Evolutionary conservation across 306 rosid species (phyloP), one percentile per base, ranked within the genome.

Genomic region (Prunus mume): DNA sequence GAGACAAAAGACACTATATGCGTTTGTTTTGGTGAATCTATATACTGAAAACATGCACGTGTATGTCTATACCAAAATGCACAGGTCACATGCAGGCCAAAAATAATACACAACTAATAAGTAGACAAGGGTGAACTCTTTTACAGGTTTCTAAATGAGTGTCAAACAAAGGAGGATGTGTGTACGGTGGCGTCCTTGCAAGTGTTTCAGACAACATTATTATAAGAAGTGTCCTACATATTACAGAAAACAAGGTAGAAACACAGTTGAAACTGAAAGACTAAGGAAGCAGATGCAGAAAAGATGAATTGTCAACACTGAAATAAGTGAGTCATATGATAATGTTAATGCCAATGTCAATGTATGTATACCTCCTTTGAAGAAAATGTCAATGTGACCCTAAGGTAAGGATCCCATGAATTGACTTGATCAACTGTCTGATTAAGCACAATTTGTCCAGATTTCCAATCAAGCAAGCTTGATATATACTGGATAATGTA

Each of bases 401-500:
- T 88, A 19, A 92, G 81, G 79, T 58, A 84, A 73, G 95, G 96
- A 83, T 90, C 92, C 76, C 79, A 78, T 7, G 96, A 89, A 78
- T 79, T 74, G 79, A 71, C 81, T 25, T 88, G 82, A 84, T 69
- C 84, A 54, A 92, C 90, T 43, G 81, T 83, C 80, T 88, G 97
- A 77, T 71, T 82, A 22, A 92, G 50, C 83, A 24, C 15, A 72
- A 86, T 13, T 11, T 83, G 47, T 12, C 93, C 96, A 11, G 93
- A 80, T 80, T 81, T 83, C 98, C 98, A 95, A 52, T 84, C 78
- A 78, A 95, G 90, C 1, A 86, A 76, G 73, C 96, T 95, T 76
- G 98, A 79, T 84, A 95, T 88, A 25, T 89, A 92, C 87, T 92
- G 97, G 73, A 89, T 85, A 74, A 92, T 75, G 78, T 90, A 95